Evolutionary conservation across 257 asterid species (phyloP).

Genomic region (Hygrophila difformis): DNA sequence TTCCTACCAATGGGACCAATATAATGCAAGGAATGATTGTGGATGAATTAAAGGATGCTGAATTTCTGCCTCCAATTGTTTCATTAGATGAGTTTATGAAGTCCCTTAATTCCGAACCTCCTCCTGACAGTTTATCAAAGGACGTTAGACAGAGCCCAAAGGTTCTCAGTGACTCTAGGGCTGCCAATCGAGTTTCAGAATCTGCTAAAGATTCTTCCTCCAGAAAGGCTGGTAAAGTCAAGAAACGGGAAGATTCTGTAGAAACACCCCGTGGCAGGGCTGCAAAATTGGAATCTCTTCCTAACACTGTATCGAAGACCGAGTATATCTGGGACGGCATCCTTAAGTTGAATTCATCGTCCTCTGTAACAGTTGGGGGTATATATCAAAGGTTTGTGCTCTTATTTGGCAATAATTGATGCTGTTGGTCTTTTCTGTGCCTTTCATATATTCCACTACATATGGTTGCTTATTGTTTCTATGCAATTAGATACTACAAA

Average conservation of each 20-base stretch:
- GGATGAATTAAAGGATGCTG: conserved; percentile 84
- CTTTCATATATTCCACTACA: neutral
- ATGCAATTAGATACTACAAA: too few relatives aligned
- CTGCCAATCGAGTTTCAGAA: conserved; percentile 28
- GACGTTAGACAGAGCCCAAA: conserved; percentile 25
- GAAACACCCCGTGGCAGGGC: conserved; percentile 18
- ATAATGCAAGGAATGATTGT: conserved; percentile 93
- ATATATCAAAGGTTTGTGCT: conserved; percentile 54
- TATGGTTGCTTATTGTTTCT: neutral
- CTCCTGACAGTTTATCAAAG: conserved; percentile 58
- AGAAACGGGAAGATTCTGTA: conserved; percentile 17
- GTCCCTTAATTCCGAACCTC: conserved; percentile 90
- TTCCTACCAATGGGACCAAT: conserved; percentile 84
- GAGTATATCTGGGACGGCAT: conserved; percentile 67
- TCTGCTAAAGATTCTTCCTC: conserved; percentile 28
- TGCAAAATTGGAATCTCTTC: conserved; percentile 18
- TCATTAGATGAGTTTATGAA: conserved; percentile 95
- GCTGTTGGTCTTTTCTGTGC: neutral
- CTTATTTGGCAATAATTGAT: neutral
- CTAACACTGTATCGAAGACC: conserved; percentile 21
- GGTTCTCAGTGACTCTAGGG: conserved; percentile 23
- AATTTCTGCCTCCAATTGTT: conserved; percentile 82
- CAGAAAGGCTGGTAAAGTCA: conserved; percentile 18
- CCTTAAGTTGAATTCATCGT: conserved; percentile 57
- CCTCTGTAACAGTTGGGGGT: conserved; percentile 54